Conservation (phyloP, 768 basidiomycete species). For the Boletus reticulatus region DNA sequence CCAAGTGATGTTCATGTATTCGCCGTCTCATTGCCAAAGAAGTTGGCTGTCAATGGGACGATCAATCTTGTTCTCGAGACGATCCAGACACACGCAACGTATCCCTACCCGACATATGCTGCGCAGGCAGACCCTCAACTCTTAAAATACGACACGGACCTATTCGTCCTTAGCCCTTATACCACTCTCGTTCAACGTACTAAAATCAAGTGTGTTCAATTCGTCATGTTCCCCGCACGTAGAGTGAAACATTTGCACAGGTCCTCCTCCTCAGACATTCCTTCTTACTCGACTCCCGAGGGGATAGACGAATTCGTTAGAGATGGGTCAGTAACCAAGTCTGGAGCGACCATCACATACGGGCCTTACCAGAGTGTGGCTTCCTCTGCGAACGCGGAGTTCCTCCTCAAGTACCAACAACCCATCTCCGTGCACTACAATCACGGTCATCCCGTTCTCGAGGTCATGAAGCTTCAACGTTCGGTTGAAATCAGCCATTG, state of each 20-base stretch:
- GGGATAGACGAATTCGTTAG: constrained; percentile 55
- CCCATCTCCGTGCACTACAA: constrained; percentile 74
- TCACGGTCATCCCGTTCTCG: constrained; percentile 78
- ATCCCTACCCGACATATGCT: constrained; percentile 72
- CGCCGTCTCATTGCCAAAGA: constrained; percentile 60
- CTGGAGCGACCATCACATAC: constrained; percentile 80
- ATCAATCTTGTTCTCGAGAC: constrained; percentile 78
- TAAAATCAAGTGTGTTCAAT: constrained; percentile 70
- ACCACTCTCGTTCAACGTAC: constrained; percentile 77
- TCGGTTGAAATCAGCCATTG: constrained; percentile 93
- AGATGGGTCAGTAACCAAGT: constrained; percentile 64
- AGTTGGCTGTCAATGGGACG: constrained; percentile 57
- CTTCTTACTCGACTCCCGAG: constrained; percentile 70
- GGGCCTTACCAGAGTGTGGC: constrained; percentile 84
- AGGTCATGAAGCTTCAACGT: constrained; percentile 70
- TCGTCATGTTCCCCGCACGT: background rate
- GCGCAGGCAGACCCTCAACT: constrained; percentile 76
- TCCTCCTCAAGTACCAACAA: constrained; percentile 61
- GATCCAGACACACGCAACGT: constrained; percentile 73
- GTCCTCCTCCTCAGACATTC: constrained; percentile 65
- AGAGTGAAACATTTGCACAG: constrained; percentile 37
- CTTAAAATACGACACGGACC: constrained; percentile 70
- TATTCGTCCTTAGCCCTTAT: constrained; percentile 87
- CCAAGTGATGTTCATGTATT: constrained; percentile 48
- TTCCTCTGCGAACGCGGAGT: constrained; percentile 53